Evolutionary conservation across 345 rosid genomes (phyloP), one percentile per base, ranked within the genome.

Genomic region (Triadica sebifera): DNA sequence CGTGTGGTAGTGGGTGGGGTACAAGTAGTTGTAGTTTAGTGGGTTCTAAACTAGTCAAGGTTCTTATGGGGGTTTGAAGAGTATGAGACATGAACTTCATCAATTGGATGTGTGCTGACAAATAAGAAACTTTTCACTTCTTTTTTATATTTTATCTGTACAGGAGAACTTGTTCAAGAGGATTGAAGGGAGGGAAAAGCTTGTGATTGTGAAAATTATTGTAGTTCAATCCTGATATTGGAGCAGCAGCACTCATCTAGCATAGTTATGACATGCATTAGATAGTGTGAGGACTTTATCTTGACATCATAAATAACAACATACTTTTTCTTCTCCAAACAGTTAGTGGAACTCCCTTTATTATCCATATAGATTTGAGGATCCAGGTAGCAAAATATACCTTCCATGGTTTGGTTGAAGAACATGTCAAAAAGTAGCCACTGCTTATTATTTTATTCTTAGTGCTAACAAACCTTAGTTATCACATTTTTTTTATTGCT

Each of bases 1-100:
- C 25, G 12, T 41, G 39, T 58, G 67, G 38, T 70, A 39, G 29
- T 22, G 43, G 65, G 58, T 62, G 68, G 59, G 74, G 50, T 65
- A 29, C 60, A 66, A 46, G 68, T 50, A 68, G 50, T 29, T 74
- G 3, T 64, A 64, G 22, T 41, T 39, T 41, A 20, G 13, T 43
- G 51, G 50, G 29, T 64, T 64, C 29, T 41, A n/a, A 73, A 64
- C 5, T 64, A 39, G 51, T 51, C 68, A 37, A 19, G 12, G 58
- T 50, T 15, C 11, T 0, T 58, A 7, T 16, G 37, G 38, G 47
- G 24, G 25, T 34, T 62, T 45, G 29, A 22, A 55, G 55, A 13
- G 53, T 16, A 17, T 59, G 24, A 43, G 56, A 60, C 45, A 59
- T 52, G 13, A 45, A 39, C 17, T 45, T 6, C 8, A 61, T 45